These are phyloP conservation scores for Leucosporidium scottii DNA, from an alignment of 768 basidiomycete species.

Conservation along the genomic window DNA sequence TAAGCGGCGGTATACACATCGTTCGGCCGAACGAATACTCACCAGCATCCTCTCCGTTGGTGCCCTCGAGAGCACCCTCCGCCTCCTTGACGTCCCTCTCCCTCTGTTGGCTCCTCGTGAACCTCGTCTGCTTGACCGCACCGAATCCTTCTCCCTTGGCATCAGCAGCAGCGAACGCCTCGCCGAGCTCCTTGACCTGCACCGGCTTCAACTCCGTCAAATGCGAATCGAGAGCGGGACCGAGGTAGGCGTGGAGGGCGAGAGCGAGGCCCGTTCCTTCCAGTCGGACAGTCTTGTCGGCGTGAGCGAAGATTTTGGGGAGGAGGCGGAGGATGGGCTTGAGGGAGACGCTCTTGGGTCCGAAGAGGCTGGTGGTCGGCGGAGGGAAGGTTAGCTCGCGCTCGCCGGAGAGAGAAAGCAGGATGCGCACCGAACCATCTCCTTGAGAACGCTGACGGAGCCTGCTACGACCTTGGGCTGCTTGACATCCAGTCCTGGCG, in stretches of 20 bases:
- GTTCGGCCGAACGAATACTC: not conserved
- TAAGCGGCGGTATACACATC: not conserved
- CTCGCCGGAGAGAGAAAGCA: not conserved
- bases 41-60: not conserved
- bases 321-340: slow-evolving; percentile 75
- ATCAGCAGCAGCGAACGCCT: slow-evolving; percentile 60
- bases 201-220: slow-evolving; percentile 89
- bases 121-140: slow-evolving; percentile 57
- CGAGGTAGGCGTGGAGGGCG: slow-evolving; percentile 77
- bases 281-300: slow-evolving; percentile 87
- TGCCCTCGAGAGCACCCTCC: slow-evolving; percentile 30
- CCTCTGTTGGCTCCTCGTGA: slow-evolving; percentile 67
- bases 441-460: slow-evolving; percentile 66
- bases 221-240: slow-evolving; percentile 71
- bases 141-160: slow-evolving; percentile 80
- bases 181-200: slow-evolving; percentile 90
- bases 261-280: slow-evolving; percentile 76
- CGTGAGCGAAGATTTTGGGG: slow-evolving; percentile 89
- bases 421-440: slow-evolving; percentile 65
- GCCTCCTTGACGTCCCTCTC: slow-evolving; percentile 49
- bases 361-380: slow-evolving; percentile 58
- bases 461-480: slow-evolving; percentile 90
- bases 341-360: slow-evolving; percentile 63
- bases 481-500: slow-evolving; percentile 80
- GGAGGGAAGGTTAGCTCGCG: not conserved